A percentile compares a stretch with the other conserved stretches of the same genome.
Conservation (phyloP, 2,329 filamentous ascomycete species). For the Diaporthe batatas region DNA sequence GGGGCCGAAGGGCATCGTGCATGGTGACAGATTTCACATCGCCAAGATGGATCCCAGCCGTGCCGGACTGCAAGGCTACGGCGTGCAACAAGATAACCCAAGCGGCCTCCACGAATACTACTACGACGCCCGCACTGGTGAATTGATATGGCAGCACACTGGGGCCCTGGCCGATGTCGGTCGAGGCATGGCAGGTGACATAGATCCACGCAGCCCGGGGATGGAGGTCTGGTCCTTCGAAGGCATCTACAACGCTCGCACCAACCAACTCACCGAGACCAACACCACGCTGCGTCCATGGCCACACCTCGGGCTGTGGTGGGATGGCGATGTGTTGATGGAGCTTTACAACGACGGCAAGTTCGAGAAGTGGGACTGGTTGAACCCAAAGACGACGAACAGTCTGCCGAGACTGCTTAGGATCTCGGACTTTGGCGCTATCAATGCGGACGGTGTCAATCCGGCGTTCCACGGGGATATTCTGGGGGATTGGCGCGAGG, state of each 20-base stretch:
- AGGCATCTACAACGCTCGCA: background rate
- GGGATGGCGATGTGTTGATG: background rate
- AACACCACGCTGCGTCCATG: background rate
- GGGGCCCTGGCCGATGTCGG: background rate
- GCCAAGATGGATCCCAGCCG: conserved; percentile 22
- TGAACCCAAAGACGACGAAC: conserved; percentile 4
- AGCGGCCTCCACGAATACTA: background rate
- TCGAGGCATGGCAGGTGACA: background rate
- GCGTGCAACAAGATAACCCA: background rate
- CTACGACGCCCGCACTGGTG: background rate
- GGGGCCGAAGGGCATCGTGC: background rate
- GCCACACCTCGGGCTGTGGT: background rate
- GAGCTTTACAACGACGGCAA: conserved; percentile 3
- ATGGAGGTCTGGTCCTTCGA: conserved; percentile 16
- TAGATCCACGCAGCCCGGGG: background rate
- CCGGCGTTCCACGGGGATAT: conserved; percentile 1
- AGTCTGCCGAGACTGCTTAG: background rate
- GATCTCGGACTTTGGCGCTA: background rate
- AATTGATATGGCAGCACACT: conserved; percentile 1
- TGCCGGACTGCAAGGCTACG: background rate
- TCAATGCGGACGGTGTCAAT: conserved; percentile 12
- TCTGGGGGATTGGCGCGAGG: conserved; percentile 3
- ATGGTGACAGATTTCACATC: conserved; percentile 10
- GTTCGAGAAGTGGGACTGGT: conserved; percentile 9
- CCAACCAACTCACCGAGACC: conserved; percentile 3